Evolutionary conservation across 2,329 filamentous ascomycete species (phyloP).

Genomic region (Tolypocladium pustulatum): DNA sequence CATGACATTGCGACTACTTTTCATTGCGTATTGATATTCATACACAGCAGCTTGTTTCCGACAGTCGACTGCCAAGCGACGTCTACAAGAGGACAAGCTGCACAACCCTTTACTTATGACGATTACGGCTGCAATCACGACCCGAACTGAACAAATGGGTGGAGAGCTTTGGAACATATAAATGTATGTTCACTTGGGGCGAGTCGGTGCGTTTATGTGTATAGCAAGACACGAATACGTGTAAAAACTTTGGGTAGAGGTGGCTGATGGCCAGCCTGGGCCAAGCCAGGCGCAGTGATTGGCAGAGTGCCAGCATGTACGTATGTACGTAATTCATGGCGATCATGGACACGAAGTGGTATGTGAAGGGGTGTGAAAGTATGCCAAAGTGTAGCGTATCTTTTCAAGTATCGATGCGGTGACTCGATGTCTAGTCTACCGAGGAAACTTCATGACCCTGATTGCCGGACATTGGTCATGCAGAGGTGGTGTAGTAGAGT

Average conservation of each 20-base stretch:
- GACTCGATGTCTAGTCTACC: background rate
- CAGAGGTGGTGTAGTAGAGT: background rate
- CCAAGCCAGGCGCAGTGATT: background rate
- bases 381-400: background rate
- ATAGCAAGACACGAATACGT: constrained; percentile 1
- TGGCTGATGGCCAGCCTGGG: background rate
- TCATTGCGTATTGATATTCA: constrained; percentile 1
- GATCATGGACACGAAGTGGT: background rate
- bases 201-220: background rate
- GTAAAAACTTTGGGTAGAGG: background rate
- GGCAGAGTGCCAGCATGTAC: background rate
- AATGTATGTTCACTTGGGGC: background rate
- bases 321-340: background rate
- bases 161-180: constrained; percentile 1
- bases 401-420: background rate
- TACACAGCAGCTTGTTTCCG: background rate
- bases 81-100: background rate
- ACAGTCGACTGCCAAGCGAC: background rate
- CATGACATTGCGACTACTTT: background rate
- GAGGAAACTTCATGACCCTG: background rate
- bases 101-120: constrained; percentile 5
- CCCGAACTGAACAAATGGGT: background rate
- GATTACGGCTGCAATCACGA: constrained; percentile 7
- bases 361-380: background rate
- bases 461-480: background rate